phyloP scores from a whole-genome alignment of 305 asterid genomes.

The Fraxinus greggii region DNA sequence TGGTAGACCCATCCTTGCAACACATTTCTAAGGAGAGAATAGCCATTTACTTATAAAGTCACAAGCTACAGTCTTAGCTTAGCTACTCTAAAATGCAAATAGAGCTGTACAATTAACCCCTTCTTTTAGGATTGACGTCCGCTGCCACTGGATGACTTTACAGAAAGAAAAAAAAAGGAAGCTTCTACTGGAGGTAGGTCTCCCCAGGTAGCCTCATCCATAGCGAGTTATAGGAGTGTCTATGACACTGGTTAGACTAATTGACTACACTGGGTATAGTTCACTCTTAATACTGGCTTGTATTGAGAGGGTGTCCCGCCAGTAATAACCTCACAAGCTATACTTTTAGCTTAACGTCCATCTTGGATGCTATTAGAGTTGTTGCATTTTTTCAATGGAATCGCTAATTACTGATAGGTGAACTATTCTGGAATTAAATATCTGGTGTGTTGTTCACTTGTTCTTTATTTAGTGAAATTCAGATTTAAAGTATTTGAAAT shows the following conservation, averaged over 20 bases:
- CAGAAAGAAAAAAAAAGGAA: not conserved
- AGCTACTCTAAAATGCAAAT: not conserved
- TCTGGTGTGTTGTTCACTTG: constrained; percentile 4
- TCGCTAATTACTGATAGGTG: not conserved
- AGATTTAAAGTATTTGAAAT: constrained; percentile 1
- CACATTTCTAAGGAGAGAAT: not conserved
- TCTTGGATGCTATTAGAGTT: not conserved
- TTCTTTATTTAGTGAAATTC: constrained; percentile 4
- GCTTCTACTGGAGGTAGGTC: not conserved
- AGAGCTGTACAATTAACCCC: not conserved
- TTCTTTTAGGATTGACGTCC: not conserved
- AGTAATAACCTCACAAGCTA: not conserved
- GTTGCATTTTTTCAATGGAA: constrained; percentile 11
- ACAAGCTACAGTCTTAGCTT: not conserved
- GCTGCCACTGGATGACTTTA: not conserved
- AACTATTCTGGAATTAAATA: constrained; percentile 6
- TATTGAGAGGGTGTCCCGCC: not conserved
- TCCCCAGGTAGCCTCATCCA: not conserved
- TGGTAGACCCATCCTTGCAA: not conserved
- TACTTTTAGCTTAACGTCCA: not conserved
- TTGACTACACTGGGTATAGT: not conserved
- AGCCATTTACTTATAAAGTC: not conserved
- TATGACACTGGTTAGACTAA: not conserved
- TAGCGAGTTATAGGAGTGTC: not conserved
- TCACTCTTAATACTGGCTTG: not conserved